phyloP scores from a whole-genome alignment of 768 basidiomycete species.

The Imleria badia region DNA sequence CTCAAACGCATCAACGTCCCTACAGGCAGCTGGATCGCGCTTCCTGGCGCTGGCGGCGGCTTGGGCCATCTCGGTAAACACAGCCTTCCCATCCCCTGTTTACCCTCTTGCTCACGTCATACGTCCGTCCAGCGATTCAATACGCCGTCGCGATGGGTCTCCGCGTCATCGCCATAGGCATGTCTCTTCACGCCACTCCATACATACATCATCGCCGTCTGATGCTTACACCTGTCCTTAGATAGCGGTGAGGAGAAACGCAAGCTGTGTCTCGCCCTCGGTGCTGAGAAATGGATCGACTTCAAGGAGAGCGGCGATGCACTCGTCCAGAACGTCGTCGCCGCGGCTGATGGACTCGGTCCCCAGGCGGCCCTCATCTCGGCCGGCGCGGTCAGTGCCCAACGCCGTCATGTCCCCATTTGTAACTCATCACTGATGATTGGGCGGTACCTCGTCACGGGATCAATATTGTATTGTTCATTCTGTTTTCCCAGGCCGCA shows the following conservation, averaged over 20 bases:
- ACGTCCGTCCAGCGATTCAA: slow-evolving; percentile 37
- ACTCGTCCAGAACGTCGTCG: slow-evolving; percentile 38
- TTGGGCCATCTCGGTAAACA: slow-evolving; percentile 42
- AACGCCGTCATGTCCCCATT: not conserved
- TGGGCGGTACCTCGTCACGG: not conserved
- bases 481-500: slow-evolving; percentile 16
- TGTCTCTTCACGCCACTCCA: not conserved
- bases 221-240: not conserved
- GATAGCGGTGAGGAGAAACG: slow-evolving; percentile 46
- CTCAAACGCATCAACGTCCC: slow-evolving; percentile 37
- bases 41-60: slow-evolving; percentile 42
- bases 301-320: slow-evolving; percentile 42
- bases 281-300: slow-evolving; percentile 46
- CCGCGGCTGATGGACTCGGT: slow-evolving; percentile 41
- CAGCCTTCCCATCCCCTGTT: not conserved
- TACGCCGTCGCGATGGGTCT: slow-evolving; percentile 45
- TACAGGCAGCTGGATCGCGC: slow-evolving; percentile 40
- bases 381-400: slow-evolving; percentile 17
- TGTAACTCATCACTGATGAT: not conserved
- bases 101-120: not conserved
- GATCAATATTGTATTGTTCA: not conserved
- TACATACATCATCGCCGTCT: not conserved
- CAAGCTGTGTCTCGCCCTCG: slow-evolving; percentile 36
- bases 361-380: slow-evolving; percentile 39
- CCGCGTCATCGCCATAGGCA: slow-evolving; percentile 44